Conservation (phyloP, 805 yeast species). For the Wickerhamomyces kurtzmanii region DNA sequence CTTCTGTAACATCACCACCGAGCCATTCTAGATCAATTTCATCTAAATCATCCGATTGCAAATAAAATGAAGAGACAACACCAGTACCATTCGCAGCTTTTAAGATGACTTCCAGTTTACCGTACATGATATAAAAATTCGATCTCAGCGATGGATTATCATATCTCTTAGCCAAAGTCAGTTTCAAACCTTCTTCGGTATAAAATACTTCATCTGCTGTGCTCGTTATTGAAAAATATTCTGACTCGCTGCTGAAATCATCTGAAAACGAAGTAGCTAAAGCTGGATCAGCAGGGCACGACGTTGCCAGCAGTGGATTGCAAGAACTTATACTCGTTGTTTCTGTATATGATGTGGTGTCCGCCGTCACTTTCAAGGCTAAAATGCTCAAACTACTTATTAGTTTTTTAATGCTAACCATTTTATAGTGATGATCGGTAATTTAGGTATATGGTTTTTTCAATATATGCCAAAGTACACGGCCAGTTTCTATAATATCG, state of each 20-base stretch:
- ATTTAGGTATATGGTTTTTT: too few species aligned
- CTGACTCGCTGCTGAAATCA: slow-evolving; percentile 38
- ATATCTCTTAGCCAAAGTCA: slow-evolving; percentile 50
- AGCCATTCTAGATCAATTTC: slow-evolving; percentile 87
- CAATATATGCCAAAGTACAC: too few species aligned
- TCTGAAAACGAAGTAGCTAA: slow-evolving; percentile 44
- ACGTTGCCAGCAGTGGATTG: slow-evolving; percentile 29
- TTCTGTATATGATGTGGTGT: slow-evolving; percentile 5
- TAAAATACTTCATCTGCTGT: slow-evolving; percentile 35
- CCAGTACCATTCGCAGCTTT: slow-evolving; percentile 75
- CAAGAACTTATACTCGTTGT: slow-evolving; percentile 19
- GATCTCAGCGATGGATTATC: slow-evolving; percentile 78
- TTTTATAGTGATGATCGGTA: too few species aligned
- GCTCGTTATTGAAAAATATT: slow-evolving; percentile 30
- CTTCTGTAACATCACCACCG: slow-evolving; percentile 68
- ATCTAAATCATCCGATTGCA: slow-evolving; percentile 79
- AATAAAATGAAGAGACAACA: slow-evolving; percentile 68
- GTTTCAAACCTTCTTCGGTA: slow-evolving; percentile 45
- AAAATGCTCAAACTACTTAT: too few species aligned
- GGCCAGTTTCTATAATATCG: too few species aligned
- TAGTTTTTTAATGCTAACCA: too few species aligned
- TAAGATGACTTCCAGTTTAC: slow-evolving; percentile 63
- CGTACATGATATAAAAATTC: slow-evolving; percentile 81
- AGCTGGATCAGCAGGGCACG: slow-evolving; percentile 47
- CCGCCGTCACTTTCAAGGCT: too few species aligned